Evolutionary conservation across 2,329 filamentous ascomycete species (phyloP).

Genomic region (Botrytis squamosa): DNA sequence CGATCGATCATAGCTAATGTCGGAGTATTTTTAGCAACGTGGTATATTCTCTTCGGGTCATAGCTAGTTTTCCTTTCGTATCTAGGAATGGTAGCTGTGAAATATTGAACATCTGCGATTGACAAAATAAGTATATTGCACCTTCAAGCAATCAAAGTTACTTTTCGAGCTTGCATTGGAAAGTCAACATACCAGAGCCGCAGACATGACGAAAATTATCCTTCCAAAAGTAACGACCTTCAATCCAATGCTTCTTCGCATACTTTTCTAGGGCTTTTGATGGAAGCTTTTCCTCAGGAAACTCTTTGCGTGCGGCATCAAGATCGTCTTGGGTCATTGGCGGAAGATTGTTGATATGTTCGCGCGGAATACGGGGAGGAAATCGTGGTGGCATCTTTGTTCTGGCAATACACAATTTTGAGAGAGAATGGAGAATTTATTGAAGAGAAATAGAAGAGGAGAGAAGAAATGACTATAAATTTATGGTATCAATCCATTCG

Average conservation of each 20-base stretch:
- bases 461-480: not conserved
- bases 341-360: not conserved
- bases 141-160: not conserved
- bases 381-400: not conserved
- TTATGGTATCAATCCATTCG: not conserved
- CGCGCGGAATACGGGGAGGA: not conserved
- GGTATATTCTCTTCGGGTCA: not conserved
- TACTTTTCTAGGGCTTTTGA: not conserved
- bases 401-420: not conserved
- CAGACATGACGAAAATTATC: not conserved
- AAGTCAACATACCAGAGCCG: not conserved
- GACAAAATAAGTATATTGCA: not conserved
- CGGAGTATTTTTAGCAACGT: not conserved
- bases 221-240: not conserved
- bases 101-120: not conserved
- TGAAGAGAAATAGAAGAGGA: not conserved
- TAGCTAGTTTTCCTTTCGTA: not conserved
- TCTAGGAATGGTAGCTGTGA: not conserved
- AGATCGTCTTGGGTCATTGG: not conserved
- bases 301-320: not conserved
- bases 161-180: no score
- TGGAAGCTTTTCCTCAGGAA: not conserved
- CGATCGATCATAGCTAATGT: not conserved
- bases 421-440: not conserved
- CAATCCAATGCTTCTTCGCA: not conserved